Base-by-base conservation (phyloP, 345 rosid genomes). In the Gossypium australe region DNA sequence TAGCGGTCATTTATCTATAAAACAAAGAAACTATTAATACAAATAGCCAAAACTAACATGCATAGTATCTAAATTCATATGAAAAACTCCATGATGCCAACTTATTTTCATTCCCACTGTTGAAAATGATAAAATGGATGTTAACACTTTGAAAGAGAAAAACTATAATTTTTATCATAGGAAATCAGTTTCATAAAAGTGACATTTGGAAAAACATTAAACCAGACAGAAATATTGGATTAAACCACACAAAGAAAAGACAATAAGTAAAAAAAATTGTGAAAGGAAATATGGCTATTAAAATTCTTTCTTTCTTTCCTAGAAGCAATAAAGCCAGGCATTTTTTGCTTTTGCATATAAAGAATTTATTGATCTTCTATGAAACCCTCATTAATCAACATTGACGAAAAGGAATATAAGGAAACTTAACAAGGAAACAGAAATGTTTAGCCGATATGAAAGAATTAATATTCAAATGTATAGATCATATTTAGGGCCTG, bases 1-100 rank as follows among this genome's bases (percentile, higher is more conserved):
- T 87, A 87, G 65, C 89, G 89, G 60, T 87, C 91, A 82, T 87
- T 87, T 60, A 87, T 86, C 91, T 88, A 75, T 62, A 76, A 74
- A 65, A 73, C 34, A 17, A 34, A 38, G 20, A 9, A 74, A 44
- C 29, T 11, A 65, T 65, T 65, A 18, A 71, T n/a, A 29, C 63
- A 71, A 49, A 70, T 27, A 25, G 20, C 14, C 57, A 52, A 49
- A 9, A 13, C 48, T 41, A 67, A 68, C 41, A 68, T 14, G 38
- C 57, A 13, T 14, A 25, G 20, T 11, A 45, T 20, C 70, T 65
- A 43, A 43, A 65, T 65, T 65, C 52, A 18, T 51, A 65, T 65
- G 51, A 18, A 65, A 43, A 65, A 6, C 29, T 57, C 29, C 18
- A 22, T 3, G 7, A 47, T 6, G 11, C 71, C 43, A 2, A 67